Evolutionary conservation across 2,329 filamentous ascomycete genomes (phyloP), one percentile per base, ranked within the genome.

Genomic region (Capronia americana): DNA sequence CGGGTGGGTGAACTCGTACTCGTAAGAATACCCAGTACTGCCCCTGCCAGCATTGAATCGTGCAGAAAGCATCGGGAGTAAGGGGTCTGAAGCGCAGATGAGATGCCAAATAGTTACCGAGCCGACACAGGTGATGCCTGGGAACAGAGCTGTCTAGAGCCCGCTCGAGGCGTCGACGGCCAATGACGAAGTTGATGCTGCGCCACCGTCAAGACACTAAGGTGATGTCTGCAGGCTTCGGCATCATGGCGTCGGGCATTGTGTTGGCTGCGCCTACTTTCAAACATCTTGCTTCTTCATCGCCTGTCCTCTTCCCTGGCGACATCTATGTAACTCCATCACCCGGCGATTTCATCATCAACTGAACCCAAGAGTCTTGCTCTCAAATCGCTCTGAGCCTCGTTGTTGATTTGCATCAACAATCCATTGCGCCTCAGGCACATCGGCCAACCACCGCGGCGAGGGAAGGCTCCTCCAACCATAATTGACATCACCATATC

Each of bases 401-500:
- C 57, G 41, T 62, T 26, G 50, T 53, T 48, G 59, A 62, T 62
- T 62, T 56, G 59, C 7, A 30, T 56, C 38, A 46, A 44, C 57
- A 44, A 8, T 24, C 34, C n/a, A 34, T 53, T 60, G 57, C 57
- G 57, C 57, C 57, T 51, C 48, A 61, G 58, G 28, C 57, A 17
- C 26, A 55, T 23, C 51, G 59, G 59, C 30, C 23, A 44, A 23
- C 51, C 32, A 48, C 59, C 59, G 54, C 54, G 54, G 28, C 41
- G 44, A 41, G n/a, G 4, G n/a, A 63, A 23, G 48, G 8, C 20
- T 7, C 53, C 41, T 53, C 30, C 24, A 46, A 46, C 23, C 28
- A 10, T 48, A 28, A 23, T 66, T 60, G 61, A 64, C 64, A 66
- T 67, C 61, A 64, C 46, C 61, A 28, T 24, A 38, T 20, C 26